Evolutionary conservation across 129 eudicot species (phyloP).

Genomic region (Saussurea involucrata): DNA sequence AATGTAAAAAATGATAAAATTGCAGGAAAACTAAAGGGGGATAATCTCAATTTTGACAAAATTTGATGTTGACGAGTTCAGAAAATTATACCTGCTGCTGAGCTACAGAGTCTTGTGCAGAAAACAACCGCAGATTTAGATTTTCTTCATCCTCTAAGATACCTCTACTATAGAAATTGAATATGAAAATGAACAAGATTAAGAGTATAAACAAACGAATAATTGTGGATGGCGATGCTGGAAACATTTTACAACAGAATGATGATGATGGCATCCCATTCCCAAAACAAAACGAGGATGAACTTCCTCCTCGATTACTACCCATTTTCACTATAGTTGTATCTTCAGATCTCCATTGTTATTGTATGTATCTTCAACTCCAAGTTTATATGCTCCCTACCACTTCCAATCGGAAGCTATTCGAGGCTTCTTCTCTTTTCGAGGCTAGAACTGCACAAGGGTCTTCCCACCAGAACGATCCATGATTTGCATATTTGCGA

Average conservation of each 20-base stretch:
- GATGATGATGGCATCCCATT: neutral
- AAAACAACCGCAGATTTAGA: slow-evolving; percentile 1
- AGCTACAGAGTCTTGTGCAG: slow-evolving; percentile 11
- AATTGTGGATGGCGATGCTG: slow-evolving; percentile 13
- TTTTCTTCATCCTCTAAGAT: slow-evolving; percentile 24
- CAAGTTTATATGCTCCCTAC: slow-evolving; percentile 8
- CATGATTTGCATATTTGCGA: neutral
- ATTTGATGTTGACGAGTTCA: neutral
- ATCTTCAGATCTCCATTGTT: slow-evolving; percentile 14
- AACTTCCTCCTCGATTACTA: neutral
- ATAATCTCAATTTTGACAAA: neutral
- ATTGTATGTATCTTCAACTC: neutral
- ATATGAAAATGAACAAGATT: slow-evolving; percentile 27
- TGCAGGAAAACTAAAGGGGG: neutral
- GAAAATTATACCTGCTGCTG: slow-evolving; percentile 27
- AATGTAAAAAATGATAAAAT: neutral
- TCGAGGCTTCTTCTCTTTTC: neutral
- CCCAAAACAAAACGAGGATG: slow-evolving; percentile 7
- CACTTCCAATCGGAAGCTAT: neutral
- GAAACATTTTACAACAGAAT: slow-evolving; percentile 15
- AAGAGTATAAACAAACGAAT: slow-evolving; percentile 23
- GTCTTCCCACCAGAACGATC: neutral
- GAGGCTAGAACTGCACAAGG: neutral
- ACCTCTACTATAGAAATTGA: slow-evolving; percentile 33
- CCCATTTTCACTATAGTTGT: neutral